A percentile compares a stretch with the other conserved stretches of the same genome.
These are phyloP conservation scores for Beta lomatogona DNA, from an alignment of 179 eudicot species.

Conservation along the genomic window DNA sequence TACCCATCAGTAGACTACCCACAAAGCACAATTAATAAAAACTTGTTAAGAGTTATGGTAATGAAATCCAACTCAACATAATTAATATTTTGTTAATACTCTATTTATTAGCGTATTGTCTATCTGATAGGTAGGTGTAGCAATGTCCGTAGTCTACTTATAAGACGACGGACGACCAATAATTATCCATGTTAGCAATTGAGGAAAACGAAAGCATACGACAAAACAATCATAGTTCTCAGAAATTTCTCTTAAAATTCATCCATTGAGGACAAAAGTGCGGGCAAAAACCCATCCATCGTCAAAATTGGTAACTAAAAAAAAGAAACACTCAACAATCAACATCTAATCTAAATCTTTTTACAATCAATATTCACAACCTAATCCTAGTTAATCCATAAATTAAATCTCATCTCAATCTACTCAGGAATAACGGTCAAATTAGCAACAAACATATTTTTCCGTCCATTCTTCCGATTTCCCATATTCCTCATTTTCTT, in stretches of 20 bases:
- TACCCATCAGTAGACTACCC: no score
- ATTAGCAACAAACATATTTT: slow-evolving; percentile 30
- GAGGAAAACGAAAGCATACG: background rate
- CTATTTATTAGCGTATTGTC: no score
- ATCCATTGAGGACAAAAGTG: slow-evolving; percentile 14
- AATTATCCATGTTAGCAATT: background rate
- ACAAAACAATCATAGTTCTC: background rate
- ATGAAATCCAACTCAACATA: no score
- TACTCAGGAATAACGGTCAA: slow-evolving; percentile 35
- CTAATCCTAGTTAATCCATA: background rate
- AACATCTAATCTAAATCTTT: background rate
- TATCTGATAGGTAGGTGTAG: no score
- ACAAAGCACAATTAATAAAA: no score
- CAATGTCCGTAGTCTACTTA: no score
- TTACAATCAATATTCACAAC: slow-evolving; percentile 16
- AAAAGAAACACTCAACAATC: no score
- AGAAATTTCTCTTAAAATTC: background rate
- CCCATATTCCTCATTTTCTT: slow-evolving; percentile 13
- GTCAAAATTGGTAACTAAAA: background rate
- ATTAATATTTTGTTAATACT: no score
- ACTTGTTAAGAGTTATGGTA: no score
- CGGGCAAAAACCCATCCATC: background rate
- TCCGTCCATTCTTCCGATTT: slow-evolving; percentile 15
- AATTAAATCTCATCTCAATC: background rate
- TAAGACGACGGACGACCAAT: no score